Conservation (phyloP, 305 asterid species). For the Plantago coronopus region DNA sequence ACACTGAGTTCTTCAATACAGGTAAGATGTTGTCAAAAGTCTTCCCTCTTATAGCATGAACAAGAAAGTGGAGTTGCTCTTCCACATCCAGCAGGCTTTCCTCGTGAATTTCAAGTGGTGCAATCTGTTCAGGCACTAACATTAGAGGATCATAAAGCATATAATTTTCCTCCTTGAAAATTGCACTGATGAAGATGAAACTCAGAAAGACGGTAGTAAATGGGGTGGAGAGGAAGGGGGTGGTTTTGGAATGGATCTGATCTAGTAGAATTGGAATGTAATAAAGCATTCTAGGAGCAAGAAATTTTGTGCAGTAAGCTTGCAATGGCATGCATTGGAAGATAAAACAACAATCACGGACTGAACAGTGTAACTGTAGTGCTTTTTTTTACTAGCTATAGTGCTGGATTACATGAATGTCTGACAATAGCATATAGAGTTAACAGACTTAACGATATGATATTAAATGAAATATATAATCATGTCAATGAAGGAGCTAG, state of each 20-base stretch:
- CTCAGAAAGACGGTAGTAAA: neutral
- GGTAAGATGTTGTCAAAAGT: conserved; percentile 50
- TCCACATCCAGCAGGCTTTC: conserved; percentile 77
- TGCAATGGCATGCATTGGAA: too few relatives aligned
- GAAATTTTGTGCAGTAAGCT: too few relatives aligned
- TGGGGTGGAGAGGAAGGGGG: too few relatives aligned
- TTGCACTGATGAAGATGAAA: neutral
- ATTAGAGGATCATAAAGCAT: conserved; percentile 16
- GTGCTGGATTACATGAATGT: too few relatives aligned
- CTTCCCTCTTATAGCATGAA: conserved; percentile 65
- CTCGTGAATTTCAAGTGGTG: conserved; percentile 85
- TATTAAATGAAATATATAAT: neutral
- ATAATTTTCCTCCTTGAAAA: neutral
- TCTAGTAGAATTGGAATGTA: neutral
- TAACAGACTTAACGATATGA: neutral
- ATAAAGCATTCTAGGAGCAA: too few relatives aligned
- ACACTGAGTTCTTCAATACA: conserved; percentile 63
- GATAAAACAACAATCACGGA: too few relatives aligned
- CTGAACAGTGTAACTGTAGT: too few relatives aligned
- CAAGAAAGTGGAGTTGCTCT: conserved; percentile 81
- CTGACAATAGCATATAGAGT: too few relatives aligned
- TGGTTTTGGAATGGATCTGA: neutral
- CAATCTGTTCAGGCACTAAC: conserved; percentile 53
- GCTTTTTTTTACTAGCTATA: too few relatives aligned
- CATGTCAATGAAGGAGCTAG: conserved; percentile 6